A percentile compares a stretch with the other conserved stretches of the same genome.
These are phyloP conservation scores for Chrysanthemum seticuspe DNA, from an alignment of 129 eudicot genomes.

Conservation along the genomic window DNA sequence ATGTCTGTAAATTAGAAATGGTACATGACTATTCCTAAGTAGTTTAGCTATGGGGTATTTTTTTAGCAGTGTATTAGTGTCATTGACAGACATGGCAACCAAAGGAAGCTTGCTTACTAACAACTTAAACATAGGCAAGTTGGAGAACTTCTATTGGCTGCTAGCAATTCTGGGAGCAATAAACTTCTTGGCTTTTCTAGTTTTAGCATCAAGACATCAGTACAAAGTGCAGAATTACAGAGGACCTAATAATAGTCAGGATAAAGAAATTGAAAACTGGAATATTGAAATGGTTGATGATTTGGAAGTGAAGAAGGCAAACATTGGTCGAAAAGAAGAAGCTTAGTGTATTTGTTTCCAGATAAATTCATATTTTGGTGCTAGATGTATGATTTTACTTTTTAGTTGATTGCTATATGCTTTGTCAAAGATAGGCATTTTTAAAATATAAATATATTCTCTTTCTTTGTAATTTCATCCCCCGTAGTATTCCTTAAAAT, in stretches of 20 bases:
- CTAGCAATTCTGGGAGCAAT: slow-evolving; percentile 60
- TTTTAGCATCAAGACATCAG: slow-evolving; percentile 59
- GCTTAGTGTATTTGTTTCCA: slow-evolving; percentile 35
- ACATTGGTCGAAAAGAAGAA: slow-evolving; percentile 26
- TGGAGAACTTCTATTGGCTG: slow-evolving; percentile 83
- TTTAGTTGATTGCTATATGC: slow-evolving; percentile 15
- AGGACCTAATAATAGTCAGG: slow-evolving; percentile 21
- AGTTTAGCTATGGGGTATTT: slow-evolving; percentile 85
- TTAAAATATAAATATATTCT: slow-evolving; percentile 26
- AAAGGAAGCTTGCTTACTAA: slow-evolving; percentile 64
- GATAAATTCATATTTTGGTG: slow-evolving; percentile 15
- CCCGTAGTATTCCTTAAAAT: not conserved
- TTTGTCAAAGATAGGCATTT: slow-evolving; percentile 19
- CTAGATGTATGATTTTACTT: slow-evolving; percentile 19
- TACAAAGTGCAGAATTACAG: slow-evolving; percentile 59
- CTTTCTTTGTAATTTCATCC: slow-evolving; percentile 23
- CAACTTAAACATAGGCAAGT: slow-evolving; percentile 57
- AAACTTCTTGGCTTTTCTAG: slow-evolving; percentile 47
- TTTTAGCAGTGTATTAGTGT: slow-evolving; percentile 78
- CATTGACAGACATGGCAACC: slow-evolving; percentile 60
- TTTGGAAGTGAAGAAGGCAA: slow-evolving; percentile 28
- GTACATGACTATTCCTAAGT: slow-evolving; percentile 58
- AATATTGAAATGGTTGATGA: slow-evolving; percentile 36
- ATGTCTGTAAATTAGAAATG: too few species aligned
- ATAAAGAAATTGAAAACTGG: slow-evolving; percentile 38